Base-by-base conservation (phyloP, 306 rosid species). In the Gastrolobium bilobum region DNA sequence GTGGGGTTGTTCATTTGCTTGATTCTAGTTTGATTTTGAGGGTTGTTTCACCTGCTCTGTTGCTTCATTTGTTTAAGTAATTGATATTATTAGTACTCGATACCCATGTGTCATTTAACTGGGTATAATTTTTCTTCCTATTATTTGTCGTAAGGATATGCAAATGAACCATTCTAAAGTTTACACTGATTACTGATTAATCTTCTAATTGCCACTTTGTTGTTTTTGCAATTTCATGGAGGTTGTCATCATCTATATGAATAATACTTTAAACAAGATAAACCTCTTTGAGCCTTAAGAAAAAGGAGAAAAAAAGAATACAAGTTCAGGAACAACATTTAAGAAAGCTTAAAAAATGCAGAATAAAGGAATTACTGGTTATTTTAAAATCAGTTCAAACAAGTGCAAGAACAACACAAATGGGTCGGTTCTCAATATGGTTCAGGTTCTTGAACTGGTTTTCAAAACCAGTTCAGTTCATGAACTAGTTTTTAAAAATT, bases 21-120 rank as follows among this genome's bases (percentile, higher is more conserved):
- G 62, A 44, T 56, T 43, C 6, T 29, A 33, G 42, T 50, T 57
- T 48, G 4, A 20, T 54, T 77, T 46, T 11, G 57, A 10, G 37
- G 60, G 7, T 33, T 73, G 71, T 66, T 30, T 67, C 51, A 73
- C 75, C 81, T 74, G 81, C 87, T 79, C 7, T 47, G 26, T 76
- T 38, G 82, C 40, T 20, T 53, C 59, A 79, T 53, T 77, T 67
- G 68, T 64, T 59, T 26, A 58, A 15, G 72, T 67, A 75, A 82
- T 38, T 51, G 3, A 4, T 39, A 26, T 65, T 65, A 47, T 54
- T 57, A 43, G 73, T 74, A 39, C 46, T 67, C 61, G 70, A 56
- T 44, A 59, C 80, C 57, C 61, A 35, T 48, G 67, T 73, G 73
- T 59, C 44, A 58, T 47, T 75, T 30, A n/a, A 6, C 67, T 50